Percentiles rank a stretch among this genome's conserved stretches.
These are phyloP conservation scores for Ascochyta rabiei DNA, from an alignment of 2,329 filamentous ascomycete species.

Conservation along the genomic window DNA sequence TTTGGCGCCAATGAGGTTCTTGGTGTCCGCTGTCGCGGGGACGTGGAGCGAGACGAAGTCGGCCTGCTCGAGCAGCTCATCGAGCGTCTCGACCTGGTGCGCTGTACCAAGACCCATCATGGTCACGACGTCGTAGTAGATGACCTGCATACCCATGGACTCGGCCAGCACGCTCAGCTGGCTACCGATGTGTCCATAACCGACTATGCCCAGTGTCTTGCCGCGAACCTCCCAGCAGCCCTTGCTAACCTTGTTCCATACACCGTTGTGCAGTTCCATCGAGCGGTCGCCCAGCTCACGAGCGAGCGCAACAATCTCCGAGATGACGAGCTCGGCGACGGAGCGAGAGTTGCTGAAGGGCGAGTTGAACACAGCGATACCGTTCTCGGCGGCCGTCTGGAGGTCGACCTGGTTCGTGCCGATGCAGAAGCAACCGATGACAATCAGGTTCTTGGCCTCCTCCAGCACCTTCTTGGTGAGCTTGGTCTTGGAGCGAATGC, in stretches of 20 bases:
- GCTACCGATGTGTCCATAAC: conserved; percentile 96
- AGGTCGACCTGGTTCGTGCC: conserved; percentile 96
- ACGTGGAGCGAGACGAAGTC: conserved; percentile 97
- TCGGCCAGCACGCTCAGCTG: conserved; percentile 95
- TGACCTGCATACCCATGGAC: conserved; percentile 96
- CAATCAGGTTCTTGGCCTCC: conserved; percentile 91
- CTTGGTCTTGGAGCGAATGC: conserved; percentile 97
- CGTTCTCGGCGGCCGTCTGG: conserved; percentile 78
- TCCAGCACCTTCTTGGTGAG: conserved; percentile 82
- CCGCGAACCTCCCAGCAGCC: conserved; percentile 98
- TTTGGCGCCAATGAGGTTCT: conserved; percentile 81
- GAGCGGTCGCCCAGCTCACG: conserved; percentile 93
- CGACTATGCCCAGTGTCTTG: conserved; percentile 95
- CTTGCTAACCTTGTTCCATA: conserved; percentile 96
- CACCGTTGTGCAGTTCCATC: conserved; percentile 89
- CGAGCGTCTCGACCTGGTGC: conserved; percentile 78
- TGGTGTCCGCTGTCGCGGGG: conserved; percentile 89
- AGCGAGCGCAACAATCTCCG: conserved; percentile 88
- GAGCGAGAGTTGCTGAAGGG: conserved; percentile 98
- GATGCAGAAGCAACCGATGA: conserved; percentile 98
- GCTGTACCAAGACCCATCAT: conserved; percentile 93
- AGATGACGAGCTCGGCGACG: conserved; percentile 94
- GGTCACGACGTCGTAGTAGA: conserved; percentile 95
- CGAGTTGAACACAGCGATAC: conserved; percentile 98
- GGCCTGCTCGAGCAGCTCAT: conserved; percentile 75